Evolutionary conservation across 2,329 filamentous ascomycete species (phyloP).

Genomic region (Rosellinia necatrix): DNA sequence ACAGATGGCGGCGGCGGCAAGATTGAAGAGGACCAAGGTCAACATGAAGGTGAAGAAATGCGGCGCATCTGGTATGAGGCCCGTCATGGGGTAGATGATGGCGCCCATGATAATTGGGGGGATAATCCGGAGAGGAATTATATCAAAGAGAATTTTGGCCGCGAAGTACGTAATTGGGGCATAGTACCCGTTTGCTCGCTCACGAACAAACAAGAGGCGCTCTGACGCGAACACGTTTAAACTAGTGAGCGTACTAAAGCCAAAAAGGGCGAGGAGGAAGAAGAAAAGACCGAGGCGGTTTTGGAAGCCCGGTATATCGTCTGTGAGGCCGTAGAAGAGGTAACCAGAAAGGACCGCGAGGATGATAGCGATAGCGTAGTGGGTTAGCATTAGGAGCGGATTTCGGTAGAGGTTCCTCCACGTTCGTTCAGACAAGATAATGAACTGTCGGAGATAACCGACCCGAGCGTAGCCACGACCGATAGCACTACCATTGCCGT

Average conservation of each 20-base stretch:
- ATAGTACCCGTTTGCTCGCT: slow-evolving; percentile 97
- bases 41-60: slow-evolving; percentile 93
- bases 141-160: slow-evolving; percentile 97
- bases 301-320: slow-evolving; percentile 97
- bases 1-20: slow-evolving; percentile 90
- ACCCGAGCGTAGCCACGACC: slow-evolving; percentile 83
- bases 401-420: slow-evolving; percentile 98
- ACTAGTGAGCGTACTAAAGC: slow-evolving; percentile 93
- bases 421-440: slow-evolving; percentile 86
- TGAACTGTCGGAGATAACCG: slow-evolving; percentile 79
- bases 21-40: slow-evolving; percentile 92
- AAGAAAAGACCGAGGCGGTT: slow-evolving; percentile 97
- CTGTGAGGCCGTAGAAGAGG: slow-evolving; percentile 93
- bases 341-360: slow-evolving; percentile 93
- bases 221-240: slow-evolving; percentile 93
- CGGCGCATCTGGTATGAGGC: slow-evolving; percentile 76
- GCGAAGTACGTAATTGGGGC: slow-evolving; percentile 91
- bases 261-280: slow-evolving; percentile 93
- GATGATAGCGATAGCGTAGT: slow-evolving; percentile 95
- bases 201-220: slow-evolving; percentile 85
- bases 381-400: slow-evolving; percentile 96
- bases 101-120: slow-evolving; percentile 93
- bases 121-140: slow-evolving; percentile 89
- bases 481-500: slow-evolving; percentile 61
- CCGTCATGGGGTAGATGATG: slow-evolving; percentile 98